These are phyloP conservation scores for Diplogelasinospora grovesii DNA, from an alignment of 495 filamentous ascomycete species.

Conservation along the genomic window DNA sequence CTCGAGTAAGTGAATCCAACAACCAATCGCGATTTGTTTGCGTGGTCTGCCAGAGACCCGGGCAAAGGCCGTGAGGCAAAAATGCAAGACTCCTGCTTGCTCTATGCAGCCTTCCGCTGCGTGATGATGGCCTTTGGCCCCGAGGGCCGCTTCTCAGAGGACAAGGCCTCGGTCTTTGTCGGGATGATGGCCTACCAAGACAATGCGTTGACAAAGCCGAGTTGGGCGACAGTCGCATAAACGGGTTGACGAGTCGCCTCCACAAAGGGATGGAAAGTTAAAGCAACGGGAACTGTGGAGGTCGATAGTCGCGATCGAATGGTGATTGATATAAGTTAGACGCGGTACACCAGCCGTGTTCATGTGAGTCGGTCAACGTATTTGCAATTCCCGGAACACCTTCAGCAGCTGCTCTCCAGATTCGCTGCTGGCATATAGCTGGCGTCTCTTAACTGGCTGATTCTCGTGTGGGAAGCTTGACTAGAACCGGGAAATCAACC, in stretches of 20 bases:
- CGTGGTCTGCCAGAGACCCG: slow-evolving; percentile 12
- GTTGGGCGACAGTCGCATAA: too few species aligned
- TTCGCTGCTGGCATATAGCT: slow-evolving; percentile 9
- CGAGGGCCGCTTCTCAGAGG: not conserved
- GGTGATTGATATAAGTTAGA: slow-evolving; percentile 13
- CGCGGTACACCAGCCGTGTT: slow-evolving; percentile 22
- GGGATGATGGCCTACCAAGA: too few species aligned
- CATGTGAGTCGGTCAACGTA: slow-evolving; percentile 7
- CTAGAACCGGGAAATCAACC: slow-evolving; percentile 8
- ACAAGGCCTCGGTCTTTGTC: too few species aligned
- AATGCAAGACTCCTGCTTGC: slow-evolving; percentile 14
- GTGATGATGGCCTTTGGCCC: too few species aligned
- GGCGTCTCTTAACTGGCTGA: not conserved
- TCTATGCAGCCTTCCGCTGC: slow-evolving; percentile 3
- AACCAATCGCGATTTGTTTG: not conserved
- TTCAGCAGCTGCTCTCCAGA: too few species aligned
- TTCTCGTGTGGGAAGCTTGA: not conserved
- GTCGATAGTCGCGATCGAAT: not conserved
- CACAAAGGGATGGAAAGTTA: too few species aligned
- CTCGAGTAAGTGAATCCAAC: slow-evolving; percentile 3
- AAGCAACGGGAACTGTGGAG: too few species aligned
- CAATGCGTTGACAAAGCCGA: too few species aligned
- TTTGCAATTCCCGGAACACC: slow-evolving; percentile 8
- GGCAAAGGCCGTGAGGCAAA: not conserved
- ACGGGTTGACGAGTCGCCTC: too few species aligned